Conservation (phyloP, 345 rosid species). For the Dipteronia sinensis region DNA sequence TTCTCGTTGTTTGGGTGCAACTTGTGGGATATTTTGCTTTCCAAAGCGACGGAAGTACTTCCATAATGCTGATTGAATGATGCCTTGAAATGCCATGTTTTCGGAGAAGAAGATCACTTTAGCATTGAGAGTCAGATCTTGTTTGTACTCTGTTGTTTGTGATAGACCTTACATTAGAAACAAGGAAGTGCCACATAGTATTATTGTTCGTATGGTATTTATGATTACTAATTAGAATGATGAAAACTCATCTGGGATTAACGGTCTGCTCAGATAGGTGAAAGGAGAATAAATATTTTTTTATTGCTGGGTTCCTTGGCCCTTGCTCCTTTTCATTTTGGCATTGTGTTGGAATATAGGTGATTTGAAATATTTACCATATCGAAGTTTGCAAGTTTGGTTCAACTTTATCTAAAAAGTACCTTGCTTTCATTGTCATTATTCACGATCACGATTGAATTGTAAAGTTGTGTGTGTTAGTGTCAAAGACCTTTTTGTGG, state of each 20-base stretch:
- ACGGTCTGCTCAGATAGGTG: background rate
- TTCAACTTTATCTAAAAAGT: background rate
- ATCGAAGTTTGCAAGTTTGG: background rate
- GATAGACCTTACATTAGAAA: background rate
- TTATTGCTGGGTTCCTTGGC: background rate
- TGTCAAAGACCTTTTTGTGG: background rate
- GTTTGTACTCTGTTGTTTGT: background rate
- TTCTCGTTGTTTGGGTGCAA: background rate
- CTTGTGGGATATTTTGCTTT: background rate
- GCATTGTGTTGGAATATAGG: background rate
- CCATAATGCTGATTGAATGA: background rate
- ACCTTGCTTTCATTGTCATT: background rate
- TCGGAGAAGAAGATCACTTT: background rate
- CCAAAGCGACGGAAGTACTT: background rate
- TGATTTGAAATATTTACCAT: background rate
- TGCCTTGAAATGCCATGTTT: background rate
- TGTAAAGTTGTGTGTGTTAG: background rate
- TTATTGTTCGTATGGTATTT: background rate
- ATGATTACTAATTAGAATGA: background rate
- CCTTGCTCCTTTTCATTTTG: background rate
- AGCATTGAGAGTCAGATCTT: background rate
- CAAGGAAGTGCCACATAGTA: background rate
- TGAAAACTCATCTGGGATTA: background rate
- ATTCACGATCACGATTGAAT: background rate
- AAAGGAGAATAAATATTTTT: background rate